Evolutionary conservation across 164 flowering plant species (phyloP).

Genomic region (Malania oleifera): DNA sequence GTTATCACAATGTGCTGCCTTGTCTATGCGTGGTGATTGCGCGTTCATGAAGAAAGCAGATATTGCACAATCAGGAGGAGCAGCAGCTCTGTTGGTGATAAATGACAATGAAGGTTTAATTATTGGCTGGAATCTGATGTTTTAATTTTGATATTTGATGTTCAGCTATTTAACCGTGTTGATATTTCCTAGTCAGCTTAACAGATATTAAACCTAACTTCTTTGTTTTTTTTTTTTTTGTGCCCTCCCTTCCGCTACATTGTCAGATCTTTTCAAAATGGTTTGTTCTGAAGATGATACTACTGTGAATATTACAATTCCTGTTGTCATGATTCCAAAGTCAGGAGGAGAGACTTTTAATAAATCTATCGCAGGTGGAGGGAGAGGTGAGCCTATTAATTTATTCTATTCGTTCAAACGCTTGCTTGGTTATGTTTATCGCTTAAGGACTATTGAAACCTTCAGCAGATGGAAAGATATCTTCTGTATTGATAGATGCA

Average conservation of each 20-base stretch:
- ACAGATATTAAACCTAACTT: no score
- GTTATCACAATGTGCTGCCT: constrained; percentile 53
- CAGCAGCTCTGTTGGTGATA: constrained; percentile 58
- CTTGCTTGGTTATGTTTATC: no score
- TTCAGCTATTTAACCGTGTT: no score
- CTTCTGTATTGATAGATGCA: no score
- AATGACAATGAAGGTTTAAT: constrained; percentile 63
- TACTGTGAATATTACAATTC: constrained; percentile 52
- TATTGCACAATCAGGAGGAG: constrained; percentile 61
- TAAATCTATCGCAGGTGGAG: constrained; percentile 37
- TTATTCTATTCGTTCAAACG: background rate
- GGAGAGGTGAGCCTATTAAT: constrained; percentile 36
- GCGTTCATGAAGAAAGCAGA: constrained; percentile 50
- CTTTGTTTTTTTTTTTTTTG: no score
- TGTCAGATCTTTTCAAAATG: constrained; percentile 64
- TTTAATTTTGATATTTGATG: background rate
- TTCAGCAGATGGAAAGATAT: no score
- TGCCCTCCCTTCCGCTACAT: background rate
- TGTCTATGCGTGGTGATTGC: constrained; percentile 69
- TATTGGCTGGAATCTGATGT: background rate
- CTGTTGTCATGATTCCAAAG: constrained; percentile 68
- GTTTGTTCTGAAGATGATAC: constrained; percentile 52
- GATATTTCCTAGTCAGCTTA: background rate
- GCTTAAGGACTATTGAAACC: no score
- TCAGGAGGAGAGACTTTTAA: constrained; percentile 54